A percentile compares a stretch with the other conserved stretches of the same genome.
Evolutionary conservation across 768 basidiomycete genomes (phyloP).

Genomic region (Suillus sp.): DNA sequence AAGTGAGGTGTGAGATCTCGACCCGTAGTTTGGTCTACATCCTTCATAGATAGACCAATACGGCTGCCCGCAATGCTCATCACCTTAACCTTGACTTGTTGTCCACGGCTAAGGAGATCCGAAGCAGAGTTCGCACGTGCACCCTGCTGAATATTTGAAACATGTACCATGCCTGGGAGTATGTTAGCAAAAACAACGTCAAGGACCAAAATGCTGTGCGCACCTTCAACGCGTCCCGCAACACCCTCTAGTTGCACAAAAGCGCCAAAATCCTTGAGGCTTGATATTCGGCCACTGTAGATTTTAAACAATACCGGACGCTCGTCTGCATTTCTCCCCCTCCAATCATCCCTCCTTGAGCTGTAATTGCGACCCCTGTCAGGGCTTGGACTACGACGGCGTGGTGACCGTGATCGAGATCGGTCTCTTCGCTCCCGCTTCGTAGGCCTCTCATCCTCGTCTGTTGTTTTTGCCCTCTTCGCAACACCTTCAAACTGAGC

Average conservation of each 20-base stretch:
- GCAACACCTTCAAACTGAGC: constrained; percentile 67
- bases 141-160: constrained; percentile 87
- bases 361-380: constrained; percentile 54
- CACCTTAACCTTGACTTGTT: constrained; percentile 93
- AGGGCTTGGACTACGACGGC: constrained; percentile 60
- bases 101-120: constrained; percentile 83
- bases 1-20: constrained; percentile 94
- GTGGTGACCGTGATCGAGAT: constrained; percentile 47
- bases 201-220: constrained; percentile 25
- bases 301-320: constrained; percentile 92
- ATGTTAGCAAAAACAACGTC: constrained; percentile 12
- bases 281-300: constrained; percentile 83
- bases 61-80: constrained; percentile 87
- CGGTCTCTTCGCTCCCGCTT: constrained; percentile 63
- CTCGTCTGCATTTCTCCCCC: constrained; percentile 50
- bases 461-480: constrained; percentile 50
- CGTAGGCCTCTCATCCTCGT: constrained; percentile 45
- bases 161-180: constrained; percentile 88
- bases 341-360: constrained; percentile 42
- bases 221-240: constrained; percentile 85
- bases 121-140: constrained; percentile 84
- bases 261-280: constrained; percentile 93
- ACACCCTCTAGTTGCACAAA: constrained; percentile 92
- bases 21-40: constrained; percentile 90
- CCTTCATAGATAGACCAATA: constrained; percentile 93